Conservation (phyloP, 495 filamentous ascomycete species). For the Daldinia vernicosa region DNA sequence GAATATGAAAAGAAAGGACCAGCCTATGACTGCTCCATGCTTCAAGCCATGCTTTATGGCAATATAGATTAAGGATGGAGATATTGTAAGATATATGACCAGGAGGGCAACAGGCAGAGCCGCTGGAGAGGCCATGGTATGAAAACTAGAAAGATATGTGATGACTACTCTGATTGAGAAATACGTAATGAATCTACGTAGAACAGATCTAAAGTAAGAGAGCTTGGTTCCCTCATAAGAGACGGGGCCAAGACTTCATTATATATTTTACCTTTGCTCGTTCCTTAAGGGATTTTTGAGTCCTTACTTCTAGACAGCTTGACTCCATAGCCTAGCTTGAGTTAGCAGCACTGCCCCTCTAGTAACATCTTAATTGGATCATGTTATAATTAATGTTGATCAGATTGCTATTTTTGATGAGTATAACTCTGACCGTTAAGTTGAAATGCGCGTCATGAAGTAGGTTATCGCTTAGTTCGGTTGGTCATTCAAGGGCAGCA, state of each 20-base stretch:
- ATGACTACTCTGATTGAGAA: background rate
- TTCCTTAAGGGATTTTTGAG: background rate
- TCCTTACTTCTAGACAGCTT: background rate
- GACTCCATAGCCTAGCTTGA: background rate
- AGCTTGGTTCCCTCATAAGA: background rate
- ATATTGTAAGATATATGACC: slow-evolving; percentile 49
- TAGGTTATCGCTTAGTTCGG: slow-evolving; percentile 4
- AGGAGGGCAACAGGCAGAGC: slow-evolving; percentile 48
- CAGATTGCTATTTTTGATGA: background rate
- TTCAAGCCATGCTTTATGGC: slow-evolving; percentile 47
- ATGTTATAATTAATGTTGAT: background rate
- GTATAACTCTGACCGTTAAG: background rate
- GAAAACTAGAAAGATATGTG: background rate
- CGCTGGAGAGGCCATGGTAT: slow-evolving; percentile 26
- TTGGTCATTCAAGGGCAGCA: background rate
- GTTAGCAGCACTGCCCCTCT: slow-evolving; percentile 24
- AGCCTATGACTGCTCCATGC: slow-evolving; percentile 49
- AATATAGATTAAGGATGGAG: slow-evolving; percentile 46
- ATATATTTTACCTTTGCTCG: slow-evolving; percentile 5
- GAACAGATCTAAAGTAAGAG: background rate
- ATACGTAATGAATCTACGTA: background rate
- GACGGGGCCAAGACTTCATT: slow-evolving; percentile 14
- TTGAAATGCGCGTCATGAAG: background rate
- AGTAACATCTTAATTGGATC: background rate
- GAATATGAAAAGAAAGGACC: slow-evolving; percentile 52